phyloP scores from a whole-genome alignment of 257 asterid genomes.

The Petunia axillaris region DNA sequence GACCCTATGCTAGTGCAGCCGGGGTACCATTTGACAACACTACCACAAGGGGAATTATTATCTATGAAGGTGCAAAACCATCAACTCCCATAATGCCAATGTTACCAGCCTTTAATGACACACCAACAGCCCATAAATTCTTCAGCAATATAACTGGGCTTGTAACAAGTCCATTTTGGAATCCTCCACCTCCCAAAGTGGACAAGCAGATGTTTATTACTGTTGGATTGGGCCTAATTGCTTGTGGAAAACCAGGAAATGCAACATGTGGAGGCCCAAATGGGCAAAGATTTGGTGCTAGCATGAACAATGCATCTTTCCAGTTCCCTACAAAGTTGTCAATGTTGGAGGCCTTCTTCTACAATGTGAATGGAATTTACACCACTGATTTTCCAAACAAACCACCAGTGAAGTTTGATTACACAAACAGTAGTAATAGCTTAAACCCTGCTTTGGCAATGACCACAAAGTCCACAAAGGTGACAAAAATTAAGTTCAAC shows the following conservation, averaged over 20 bases:
- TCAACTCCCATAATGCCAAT: slow-evolving; percentile 27
- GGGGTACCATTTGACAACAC: slow-evolving; percentile 31
- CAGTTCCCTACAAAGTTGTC: slow-evolving; percentile 34
- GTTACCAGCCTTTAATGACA: slow-evolving; percentile 28
- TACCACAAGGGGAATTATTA: slow-evolving; percentile 27
- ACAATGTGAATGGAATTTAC: slow-evolving; percentile 31
- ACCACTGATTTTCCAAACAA: slow-evolving; percentile 41
- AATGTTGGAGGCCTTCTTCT: slow-evolving; percentile 47
- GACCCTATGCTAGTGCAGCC: slow-evolving; percentile 28
- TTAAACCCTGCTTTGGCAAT: slow-evolving; percentile 33
- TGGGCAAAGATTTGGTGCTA: slow-evolving; percentile 52
- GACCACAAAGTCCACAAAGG: slow-evolving; percentile 50
- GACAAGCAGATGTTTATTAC: slow-evolving; percentile 26
- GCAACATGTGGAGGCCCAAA: slow-evolving; percentile 42
- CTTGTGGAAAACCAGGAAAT: slow-evolving; percentile 16
- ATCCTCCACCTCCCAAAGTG: slow-evolving; percentile 17
- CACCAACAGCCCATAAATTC: slow-evolving; percentile 30
- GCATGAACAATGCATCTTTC: slow-evolving; percentile 56
- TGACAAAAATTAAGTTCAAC: slow-evolving; percentile 46
- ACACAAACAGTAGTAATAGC: slow-evolving; percentile 37
- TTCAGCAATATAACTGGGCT: slow-evolving; percentile 28
- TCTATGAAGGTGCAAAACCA: background rate
- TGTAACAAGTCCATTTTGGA: slow-evolving; percentile 28
- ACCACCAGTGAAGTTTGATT: slow-evolving; percentile 46
- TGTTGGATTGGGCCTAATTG: slow-evolving; percentile 28